Percentiles rank a stretch among this genome's conserved stretches.
Conservation (phyloP, 805 yeast species). For the Candida alai region DNA sequence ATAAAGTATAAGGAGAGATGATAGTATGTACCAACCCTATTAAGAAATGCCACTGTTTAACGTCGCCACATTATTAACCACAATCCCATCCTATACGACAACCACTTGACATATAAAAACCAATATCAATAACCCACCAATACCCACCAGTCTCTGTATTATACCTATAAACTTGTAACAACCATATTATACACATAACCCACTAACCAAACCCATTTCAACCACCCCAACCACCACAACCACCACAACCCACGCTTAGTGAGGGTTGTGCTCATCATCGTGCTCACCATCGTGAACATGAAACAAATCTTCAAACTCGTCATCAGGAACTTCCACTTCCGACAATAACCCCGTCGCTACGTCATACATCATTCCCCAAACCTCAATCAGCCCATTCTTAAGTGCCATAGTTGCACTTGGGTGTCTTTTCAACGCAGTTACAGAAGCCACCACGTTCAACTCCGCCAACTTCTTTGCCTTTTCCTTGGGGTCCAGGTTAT, state of each 20-base stretch:
- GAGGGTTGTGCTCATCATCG: conserved; percentile 10
- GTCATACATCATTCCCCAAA: conserved; percentile 82
- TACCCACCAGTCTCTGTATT: no score
- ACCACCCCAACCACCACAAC: no score
- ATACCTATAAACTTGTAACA: no score
- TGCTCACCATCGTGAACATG: conserved; percentile 29
- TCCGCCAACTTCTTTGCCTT: conserved; percentile 66
- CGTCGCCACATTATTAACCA: no score
- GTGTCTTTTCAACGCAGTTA: conserved; percentile 59
- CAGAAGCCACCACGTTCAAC: conserved; percentile 71
- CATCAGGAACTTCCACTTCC: conserved; percentile 37
- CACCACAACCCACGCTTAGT: no score
- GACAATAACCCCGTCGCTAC: conserved; percentile 67
- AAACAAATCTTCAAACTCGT: conserved; percentile 42
- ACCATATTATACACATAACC: no score
- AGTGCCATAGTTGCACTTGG: conserved; percentile 68
- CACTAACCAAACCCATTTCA: no score
- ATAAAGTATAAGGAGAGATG: not conserved
- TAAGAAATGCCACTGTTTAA: no score
- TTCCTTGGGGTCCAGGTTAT: conserved; percentile 44
- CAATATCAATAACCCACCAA: no score
- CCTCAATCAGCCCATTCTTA: conserved; percentile 58
- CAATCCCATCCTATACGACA: no score
- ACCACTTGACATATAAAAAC: no score
- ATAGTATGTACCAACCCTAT: not conserved